These are phyloP conservation scores for Cichorium intybus DNA, from an alignment of 140 eudicot genomes.

Conservation along the genomic window DNA sequence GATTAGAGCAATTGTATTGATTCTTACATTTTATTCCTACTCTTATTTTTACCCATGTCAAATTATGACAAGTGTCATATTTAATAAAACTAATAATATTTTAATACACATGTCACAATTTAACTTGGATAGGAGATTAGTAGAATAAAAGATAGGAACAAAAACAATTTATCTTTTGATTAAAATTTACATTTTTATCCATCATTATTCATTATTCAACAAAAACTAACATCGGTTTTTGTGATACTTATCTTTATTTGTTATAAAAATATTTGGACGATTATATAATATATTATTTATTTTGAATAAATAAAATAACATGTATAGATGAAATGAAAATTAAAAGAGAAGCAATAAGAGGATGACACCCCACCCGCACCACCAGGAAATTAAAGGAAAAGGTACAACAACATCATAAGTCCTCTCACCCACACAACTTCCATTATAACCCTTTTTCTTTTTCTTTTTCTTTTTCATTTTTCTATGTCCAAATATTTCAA, in stretches of 20 bases:
- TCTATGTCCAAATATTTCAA: not conserved
- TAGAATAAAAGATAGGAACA: no score
- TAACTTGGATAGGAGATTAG: no score
- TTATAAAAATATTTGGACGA: not conserved
- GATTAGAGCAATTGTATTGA: no score
- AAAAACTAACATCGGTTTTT: not conserved
- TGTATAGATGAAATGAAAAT: not conserved
- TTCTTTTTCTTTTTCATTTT: not conserved
- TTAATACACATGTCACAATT: no score
- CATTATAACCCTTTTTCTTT: not conserved
- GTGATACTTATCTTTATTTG: no score
- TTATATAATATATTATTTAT: not conserved
- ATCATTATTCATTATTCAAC: not conserved
- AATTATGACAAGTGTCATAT: no score
- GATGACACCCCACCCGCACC: slow-evolving; percentile 9
- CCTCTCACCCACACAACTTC: slow-evolving; percentile 20
- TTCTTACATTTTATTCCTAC: no score
- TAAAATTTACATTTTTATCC: not conserved
- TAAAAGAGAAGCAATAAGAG: slow-evolving; percentile 2
- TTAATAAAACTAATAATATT: no score
- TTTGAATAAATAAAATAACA: no score
- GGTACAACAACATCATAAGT: slow-evolving; percentile 17
- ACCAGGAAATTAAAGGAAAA: slow-evolving; percentile 11
- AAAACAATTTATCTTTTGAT: no score
- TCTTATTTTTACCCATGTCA: no score